Percentiles rank a stretch among this genome's conserved stretches.
Conservation (phyloP, 1,284 basidiomycete genomes). For the Irpex lacteus region DNA sequence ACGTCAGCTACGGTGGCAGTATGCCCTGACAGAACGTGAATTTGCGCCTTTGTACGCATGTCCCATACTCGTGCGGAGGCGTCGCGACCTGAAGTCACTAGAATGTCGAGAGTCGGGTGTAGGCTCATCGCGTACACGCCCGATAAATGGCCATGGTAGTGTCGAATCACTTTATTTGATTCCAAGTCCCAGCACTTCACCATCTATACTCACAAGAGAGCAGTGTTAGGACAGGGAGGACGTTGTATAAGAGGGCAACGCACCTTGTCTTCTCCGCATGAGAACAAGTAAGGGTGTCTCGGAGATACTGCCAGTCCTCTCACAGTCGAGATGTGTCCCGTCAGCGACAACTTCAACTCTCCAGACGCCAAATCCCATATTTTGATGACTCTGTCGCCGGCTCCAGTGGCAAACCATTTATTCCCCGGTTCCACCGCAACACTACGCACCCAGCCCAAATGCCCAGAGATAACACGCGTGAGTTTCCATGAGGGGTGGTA, state of each 20-base stretch:
- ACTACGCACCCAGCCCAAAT: slow-evolving; percentile 97
- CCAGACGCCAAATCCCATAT: slow-evolving; percentile 99
- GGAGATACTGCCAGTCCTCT: slow-evolving; percentile 90
- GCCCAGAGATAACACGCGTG: slow-evolving; percentile 94
- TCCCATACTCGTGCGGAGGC: slow-evolving; percentile 98
- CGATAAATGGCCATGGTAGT: slow-evolving; percentile 97
- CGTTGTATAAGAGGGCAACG: slow-evolving; percentile 16
- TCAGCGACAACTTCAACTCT: slow-evolving; percentile 92
- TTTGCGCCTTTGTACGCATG: slow-evolving; percentile 96
- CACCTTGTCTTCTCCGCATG: slow-evolving; percentile 96
- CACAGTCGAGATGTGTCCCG: slow-evolving; percentile 97
- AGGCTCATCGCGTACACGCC: slow-evolving; percentile 91
- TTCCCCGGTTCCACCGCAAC: slow-evolving; percentile 80
- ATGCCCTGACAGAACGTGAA: slow-evolving; percentile 92
- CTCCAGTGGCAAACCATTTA: slow-evolving; percentile 98
- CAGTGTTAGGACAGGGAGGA: neutral
- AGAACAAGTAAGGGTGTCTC: slow-evolving; percentile 96
- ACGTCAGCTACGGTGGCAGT: slow-evolving; percentile 94
- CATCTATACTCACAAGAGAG: slow-evolving; percentile 57
- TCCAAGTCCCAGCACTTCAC: slow-evolving; percentile 99
- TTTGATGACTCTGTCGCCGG: slow-evolving; percentile 97
- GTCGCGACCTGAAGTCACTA: slow-evolving; percentile 94
- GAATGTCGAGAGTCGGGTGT: slow-evolving; percentile 93
- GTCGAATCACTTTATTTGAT: slow-evolving; percentile 97
- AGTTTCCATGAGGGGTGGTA: slow-evolving; percentile 98